Conservation (phyloP, 129 eudicot genomes). For the Centrapalus pauciflorus region DNA sequence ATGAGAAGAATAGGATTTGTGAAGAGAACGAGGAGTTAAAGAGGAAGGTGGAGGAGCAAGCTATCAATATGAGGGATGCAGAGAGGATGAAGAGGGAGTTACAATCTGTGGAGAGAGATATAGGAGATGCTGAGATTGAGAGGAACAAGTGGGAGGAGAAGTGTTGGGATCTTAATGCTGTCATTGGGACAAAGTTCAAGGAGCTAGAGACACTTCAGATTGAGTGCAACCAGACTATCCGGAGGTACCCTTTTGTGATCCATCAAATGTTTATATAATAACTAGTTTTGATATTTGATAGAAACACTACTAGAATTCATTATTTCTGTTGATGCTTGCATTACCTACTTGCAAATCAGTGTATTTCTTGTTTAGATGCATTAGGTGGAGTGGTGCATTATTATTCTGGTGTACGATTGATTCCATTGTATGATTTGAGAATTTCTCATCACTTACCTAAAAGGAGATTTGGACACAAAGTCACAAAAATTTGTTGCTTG, state of each 20-base stretch:
- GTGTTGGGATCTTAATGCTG: constrained; percentile 57
- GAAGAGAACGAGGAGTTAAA: constrained; percentile 80
- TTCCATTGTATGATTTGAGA: neutral
- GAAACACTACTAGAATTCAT: neutral
- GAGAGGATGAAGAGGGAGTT: constrained; percentile 90
- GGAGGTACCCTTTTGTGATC: constrained; percentile 37
- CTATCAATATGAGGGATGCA: constrained; percentile 73
- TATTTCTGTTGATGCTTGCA: neutral
- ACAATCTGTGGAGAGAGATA: constrained; percentile 73
- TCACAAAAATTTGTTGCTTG: neutral
- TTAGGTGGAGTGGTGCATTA: neutral
- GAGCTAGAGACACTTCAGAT: constrained; percentile 65
- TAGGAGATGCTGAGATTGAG: constrained; percentile 58
- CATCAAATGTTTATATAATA: neutral
- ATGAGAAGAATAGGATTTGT: constrained; percentile 45
- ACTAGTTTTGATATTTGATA: neutral
- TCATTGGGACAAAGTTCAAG: constrained; percentile 56
- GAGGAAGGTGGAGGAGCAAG: constrained; percentile 74
- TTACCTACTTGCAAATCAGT: neutral
- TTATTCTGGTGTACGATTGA: constrained; percentile 8
- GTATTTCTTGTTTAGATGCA: neutral
- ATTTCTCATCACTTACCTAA: neutral
- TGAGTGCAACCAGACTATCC: constrained; percentile 73
- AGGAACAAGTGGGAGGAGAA: constrained; percentile 85
- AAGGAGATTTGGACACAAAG: neutral